Evolutionary conservation across 2,329 filamentous ascomycete genomes (phyloP).

Genomic region (Ophiosphaerella herpotricha): DNA sequence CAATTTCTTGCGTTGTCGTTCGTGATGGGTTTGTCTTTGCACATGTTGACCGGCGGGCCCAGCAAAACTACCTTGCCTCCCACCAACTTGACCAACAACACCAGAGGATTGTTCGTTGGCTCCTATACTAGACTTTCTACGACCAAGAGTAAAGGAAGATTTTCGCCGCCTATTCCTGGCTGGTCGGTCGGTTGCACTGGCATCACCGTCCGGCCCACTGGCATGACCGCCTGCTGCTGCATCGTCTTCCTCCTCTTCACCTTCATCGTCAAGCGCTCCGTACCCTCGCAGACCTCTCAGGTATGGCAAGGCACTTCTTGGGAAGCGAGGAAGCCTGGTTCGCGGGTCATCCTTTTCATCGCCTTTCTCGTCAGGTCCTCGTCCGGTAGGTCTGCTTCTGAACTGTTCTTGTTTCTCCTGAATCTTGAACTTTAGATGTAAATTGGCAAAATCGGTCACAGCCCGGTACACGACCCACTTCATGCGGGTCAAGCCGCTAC

Average conservation of each 20-base stretch:
- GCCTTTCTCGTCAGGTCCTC: constrained; percentile 23
- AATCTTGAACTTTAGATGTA: constrained; percentile 92
- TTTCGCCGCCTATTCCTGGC: constrained; percentile 58
- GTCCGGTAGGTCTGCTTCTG: constrained; percentile 59
- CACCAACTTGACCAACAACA: constrained; percentile 26
- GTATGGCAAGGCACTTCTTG: constrained; percentile 86
- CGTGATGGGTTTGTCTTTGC: constrained; percentile 67
- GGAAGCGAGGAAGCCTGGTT: constrained; percentile 87
- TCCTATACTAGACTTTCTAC: constrained; percentile 62
- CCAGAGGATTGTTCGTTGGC: constrained; percentile 32
- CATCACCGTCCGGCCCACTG: constrained; percentile 66
- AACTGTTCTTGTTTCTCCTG: constrained; percentile 84
- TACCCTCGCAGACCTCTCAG: constrained; percentile 78
- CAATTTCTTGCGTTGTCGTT: constrained; percentile 79
- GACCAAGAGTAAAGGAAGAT: constrained; percentile 61
- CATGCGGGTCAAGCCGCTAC: constrained; percentile 93
- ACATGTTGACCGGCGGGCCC: constrained; percentile 41
- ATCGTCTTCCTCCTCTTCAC: constrained; percentile 75
- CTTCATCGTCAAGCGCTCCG: constrained; percentile 62
- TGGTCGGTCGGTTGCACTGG: constrained; percentile 68
- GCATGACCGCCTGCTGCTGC: constrained; percentile 55
- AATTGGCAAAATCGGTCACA: constrained; percentile 85
- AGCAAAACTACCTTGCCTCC: constrained; percentile 47
- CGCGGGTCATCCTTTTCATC: constrained; percentile 64
- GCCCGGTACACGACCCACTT: constrained; percentile 91